These are phyloP conservation scores for Brassica nigra DNA, from an alignment of 345 rosid species.

Conservation along the genomic window DNA sequence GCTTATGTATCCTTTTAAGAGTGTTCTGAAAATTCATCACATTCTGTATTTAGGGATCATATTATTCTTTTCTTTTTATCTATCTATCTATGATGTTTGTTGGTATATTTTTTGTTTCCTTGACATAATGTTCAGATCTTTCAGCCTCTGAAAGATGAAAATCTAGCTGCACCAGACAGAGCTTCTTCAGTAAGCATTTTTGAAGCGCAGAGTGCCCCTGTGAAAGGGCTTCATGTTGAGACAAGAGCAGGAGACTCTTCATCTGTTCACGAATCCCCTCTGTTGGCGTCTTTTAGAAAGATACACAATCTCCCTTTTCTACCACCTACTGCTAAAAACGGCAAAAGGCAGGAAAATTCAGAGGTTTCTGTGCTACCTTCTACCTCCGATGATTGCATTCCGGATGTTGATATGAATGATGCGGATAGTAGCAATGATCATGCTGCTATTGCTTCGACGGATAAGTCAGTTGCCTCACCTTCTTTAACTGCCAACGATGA, in stretches of 20 bases:
- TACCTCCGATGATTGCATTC: constrained; percentile 48
- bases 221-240: constrained; percentile 75
- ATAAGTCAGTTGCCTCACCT: constrained; percentile 34
- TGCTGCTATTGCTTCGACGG: constrained; percentile 50
- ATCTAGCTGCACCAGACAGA: constrained; percentile 55
- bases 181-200: constrained; percentile 69
- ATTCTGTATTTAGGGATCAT: neutral
- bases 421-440: constrained; percentile 54
- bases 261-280: constrained; percentile 72
- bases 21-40: neutral
- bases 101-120: constrained; percentile 38
- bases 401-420: constrained; percentile 72
- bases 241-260: constrained; percentile 83
- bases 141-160: constrained; percentile 74
- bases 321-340: constrained; percentile 57
- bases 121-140: constrained; percentile 65
- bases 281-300: constrained; percentile 75
- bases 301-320: constrained; percentile 52
- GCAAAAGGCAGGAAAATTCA: constrained; percentile 52
- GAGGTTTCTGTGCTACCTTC: constrained; percentile 62
- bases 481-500: constrained; percentile 54
- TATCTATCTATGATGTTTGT: neutral
- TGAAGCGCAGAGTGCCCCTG: constrained; percentile 71
- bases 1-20: constrained; percentile 87
- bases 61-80: constrained; percentile 6